Percentiles rank a stretch among this genome's conserved stretches.
phyloP scores from a whole-genome alignment of 164 flowering plant genomes.

The Vitis rotundifolia region DNA sequence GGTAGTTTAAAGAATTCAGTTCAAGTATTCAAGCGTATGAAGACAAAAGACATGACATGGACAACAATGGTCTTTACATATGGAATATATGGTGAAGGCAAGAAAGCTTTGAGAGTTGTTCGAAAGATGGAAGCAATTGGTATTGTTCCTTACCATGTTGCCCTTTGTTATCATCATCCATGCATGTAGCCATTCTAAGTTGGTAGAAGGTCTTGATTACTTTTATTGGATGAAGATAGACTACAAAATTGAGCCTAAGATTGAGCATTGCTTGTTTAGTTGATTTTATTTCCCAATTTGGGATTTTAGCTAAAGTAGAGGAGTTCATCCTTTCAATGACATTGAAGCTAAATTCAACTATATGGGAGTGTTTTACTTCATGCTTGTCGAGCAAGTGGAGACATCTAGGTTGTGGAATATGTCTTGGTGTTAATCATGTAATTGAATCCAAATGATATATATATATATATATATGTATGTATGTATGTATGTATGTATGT shows the following conservation, averaged over 20 bases:
- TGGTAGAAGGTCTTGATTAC: conserved; percentile 37
- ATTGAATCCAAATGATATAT: conserved; percentile 28
- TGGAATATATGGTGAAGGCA: conserved; percentile 50
- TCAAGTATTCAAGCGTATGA: conserved; percentile 39
- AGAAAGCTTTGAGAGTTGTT: conserved; percentile 37
- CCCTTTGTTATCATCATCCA: conserved; percentile 36
- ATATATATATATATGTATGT: too few species aligned
- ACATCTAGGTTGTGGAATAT: conserved; percentile 27
- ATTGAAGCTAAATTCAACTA: conserved; percentile 40
- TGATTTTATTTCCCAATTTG: conserved; percentile 40
- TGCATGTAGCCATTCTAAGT: conserved; percentile 54
- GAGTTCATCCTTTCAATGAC: conserved; percentile 43
- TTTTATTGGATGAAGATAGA: conserved; percentile 31
- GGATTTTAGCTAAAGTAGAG: conserved; percentile 32
- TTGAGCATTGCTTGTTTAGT: conserved; percentile 55
- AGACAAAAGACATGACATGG: conserved; percentile 48
- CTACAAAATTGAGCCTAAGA: conserved; percentile 29
- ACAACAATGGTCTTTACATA: conserved; percentile 42
- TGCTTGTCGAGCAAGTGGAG: conserved; percentile 35
- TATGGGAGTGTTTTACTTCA: conserved; percentile 50
- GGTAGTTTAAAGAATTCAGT: conserved; percentile 39
- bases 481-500: too few species aligned
- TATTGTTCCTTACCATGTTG: conserved; percentile 33
- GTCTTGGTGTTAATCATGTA: conserved; percentile 23
- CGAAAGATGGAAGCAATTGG: conserved; percentile 34